phyloP scores from a whole-genome alignment of 2,329 filamentous ascomycete genomes.

The Epicoccum sorghinum region DNA sequence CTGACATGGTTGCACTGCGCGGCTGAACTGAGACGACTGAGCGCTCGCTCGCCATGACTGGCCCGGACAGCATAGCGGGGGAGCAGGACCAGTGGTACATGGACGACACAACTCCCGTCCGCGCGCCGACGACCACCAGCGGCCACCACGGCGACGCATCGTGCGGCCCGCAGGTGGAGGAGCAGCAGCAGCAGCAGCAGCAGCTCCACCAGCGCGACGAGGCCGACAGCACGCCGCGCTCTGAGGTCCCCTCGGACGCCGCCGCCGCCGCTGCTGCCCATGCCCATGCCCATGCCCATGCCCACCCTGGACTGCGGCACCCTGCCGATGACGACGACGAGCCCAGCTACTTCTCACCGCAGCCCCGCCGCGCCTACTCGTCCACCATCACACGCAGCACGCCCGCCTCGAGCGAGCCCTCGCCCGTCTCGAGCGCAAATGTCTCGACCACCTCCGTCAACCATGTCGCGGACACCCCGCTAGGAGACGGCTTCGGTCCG shows the following conservation, averaged over 20 bases:
- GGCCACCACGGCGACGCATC: constrained; percentile 8
- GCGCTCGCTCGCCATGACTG: constrained; percentile 38
- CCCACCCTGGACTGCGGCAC: constrained; percentile 25
- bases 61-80: constrained; percentile 34
- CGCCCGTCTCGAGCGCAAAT: constrained; percentile 39
- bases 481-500: constrained; percentile 11
- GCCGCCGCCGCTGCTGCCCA: constrained; percentile 25
- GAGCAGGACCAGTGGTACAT: constrained; percentile 29
- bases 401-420: constrained; percentile 37
- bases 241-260: constrained; percentile 46
- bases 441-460: constrained; percentile 33
- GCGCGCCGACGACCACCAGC: not conserved
- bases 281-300: constrained; percentile 7
- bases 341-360: constrained; percentile 48
- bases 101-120: constrained; percentile 20
- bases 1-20: constrained; percentile 43
- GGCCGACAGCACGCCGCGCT: constrained; percentile 49
- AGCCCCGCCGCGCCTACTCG: constrained; percentile 44
- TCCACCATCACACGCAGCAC: constrained; percentile 39
- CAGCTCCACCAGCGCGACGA: constrained; percentile 26
- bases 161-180: constrained; percentile 7
- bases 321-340: constrained; percentile 34
- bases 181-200: constrained; percentile 1
- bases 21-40: constrained; percentile 36
- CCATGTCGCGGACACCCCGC: constrained; percentile 10